Base-by-base conservation (phyloP, 1,284 basidiomycete species). In the Earliella scabrosa region DNA sequence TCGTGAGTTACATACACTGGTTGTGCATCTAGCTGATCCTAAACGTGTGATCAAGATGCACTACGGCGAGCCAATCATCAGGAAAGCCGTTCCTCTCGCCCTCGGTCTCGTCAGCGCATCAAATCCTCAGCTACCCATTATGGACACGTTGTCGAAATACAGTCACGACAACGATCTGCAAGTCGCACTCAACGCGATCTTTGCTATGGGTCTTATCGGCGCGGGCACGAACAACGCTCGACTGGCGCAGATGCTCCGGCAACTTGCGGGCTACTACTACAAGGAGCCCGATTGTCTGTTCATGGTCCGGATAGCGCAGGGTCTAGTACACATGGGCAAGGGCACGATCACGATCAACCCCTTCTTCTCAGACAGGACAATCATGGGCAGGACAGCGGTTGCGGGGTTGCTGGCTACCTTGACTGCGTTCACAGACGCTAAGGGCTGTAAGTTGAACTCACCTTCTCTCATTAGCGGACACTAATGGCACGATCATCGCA, bases 61-160 rank as follows among this genome's bases (percentile, higher is more conserved):
- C 72, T 99, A 98, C 66, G 97, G 97, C 58, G 96, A 98, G 68
- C 93, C 96, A 1, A 79, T 88, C 56, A 95, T 99, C 66, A 89
- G 97, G 32, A 92, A 93, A 79, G 82, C 92, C 1, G 92, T 99
- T n/a, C 97, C 97, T 16, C 86, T 99, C 6, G 97, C 97, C 6
- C 87, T 99, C 45, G 97, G 94, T 58, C 86, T 99, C 50, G 86
- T 98, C 70, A 95, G 90, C 71, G 88, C 95, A 16, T 99, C 97
- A 52, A 98, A 99, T 75, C 97, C 97, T 16, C 92, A 94, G 74
- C 83, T 98, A n/a, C 82, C 92, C 27, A 92, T 99, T 61, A 87
- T 99, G 64, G 97, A 99, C 74, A 98, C 95, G 0, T 86, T 99
- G 7, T 98, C 96, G n/a, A 98, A 97, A 73, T 99, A 99, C 79